Evolutionary conservation across 768 basidiomycete species (phyloP).

Genomic region (Austroboletus festivus): DNA sequence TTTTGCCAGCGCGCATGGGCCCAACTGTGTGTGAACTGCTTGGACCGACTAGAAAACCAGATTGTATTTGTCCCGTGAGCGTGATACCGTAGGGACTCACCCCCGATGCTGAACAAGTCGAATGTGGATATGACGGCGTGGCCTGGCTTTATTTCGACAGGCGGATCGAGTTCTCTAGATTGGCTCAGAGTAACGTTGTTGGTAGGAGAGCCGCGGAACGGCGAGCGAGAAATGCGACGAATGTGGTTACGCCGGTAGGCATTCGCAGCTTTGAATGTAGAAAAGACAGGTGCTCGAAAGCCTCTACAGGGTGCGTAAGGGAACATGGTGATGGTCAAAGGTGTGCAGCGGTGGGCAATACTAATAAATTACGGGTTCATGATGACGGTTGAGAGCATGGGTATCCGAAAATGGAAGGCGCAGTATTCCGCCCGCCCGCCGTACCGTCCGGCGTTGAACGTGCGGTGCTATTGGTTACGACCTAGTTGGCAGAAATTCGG

Average conservation of each 20-base stretch:
- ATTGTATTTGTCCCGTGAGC: background rate
- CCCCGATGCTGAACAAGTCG: conserved; percentile 89
- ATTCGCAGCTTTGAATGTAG: background rate
- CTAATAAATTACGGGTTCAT: background rate
- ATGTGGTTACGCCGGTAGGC: background rate
- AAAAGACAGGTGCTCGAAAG: conserved; percentile 3
- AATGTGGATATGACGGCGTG: conserved; percentile 94
- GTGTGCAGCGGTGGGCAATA: background rate
- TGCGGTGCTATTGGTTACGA: too few relatives aligned
- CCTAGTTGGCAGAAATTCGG: too few relatives aligned
- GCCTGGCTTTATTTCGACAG: conserved; percentile 42
- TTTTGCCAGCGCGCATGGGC: conserved; percentile 89
- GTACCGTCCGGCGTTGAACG: too few relatives aligned
- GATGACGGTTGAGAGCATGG: background rate
- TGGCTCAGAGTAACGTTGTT: conserved; percentile 1
- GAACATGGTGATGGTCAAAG: conserved; percentile 7
- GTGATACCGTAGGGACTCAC: conserved; percentile 37
- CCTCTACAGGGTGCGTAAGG: conserved; percentile 1
- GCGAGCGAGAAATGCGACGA: conserved; percentile 18
- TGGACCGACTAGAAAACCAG: conserved; percentile 51
- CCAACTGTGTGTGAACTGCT: conserved; percentile 68
- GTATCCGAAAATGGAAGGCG: conserved; percentile 7
- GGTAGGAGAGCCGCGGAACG: background rate
- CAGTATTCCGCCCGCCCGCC: background rate
- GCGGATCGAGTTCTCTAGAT: conserved; percentile 1